phyloP scores from a whole-genome alignment of 2,329 filamentous ascomycete genomes.

The Lasiodiplodia sp. region DNA sequence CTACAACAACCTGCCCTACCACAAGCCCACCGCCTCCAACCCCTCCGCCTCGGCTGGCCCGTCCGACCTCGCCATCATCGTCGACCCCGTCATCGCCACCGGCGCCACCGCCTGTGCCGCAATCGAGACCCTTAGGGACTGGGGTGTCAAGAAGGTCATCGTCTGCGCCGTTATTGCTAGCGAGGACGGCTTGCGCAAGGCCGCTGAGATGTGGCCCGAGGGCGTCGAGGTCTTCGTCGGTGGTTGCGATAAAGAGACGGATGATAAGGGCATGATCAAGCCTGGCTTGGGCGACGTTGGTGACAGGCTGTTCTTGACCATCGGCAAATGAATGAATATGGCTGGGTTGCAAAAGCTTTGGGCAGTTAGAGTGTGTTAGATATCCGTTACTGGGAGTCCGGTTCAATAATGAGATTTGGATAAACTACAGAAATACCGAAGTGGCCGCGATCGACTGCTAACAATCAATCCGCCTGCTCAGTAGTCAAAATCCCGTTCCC shows the following conservation, averaged over 20 bases:
- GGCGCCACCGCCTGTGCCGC: conserved; percentile 89
- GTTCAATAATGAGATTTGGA: conserved; percentile 5
- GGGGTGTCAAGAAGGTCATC: conserved; percentile 85
- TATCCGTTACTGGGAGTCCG: conserved; percentile 15
- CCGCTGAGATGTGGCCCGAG: conserved; percentile 79
- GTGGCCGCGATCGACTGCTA: neutral
- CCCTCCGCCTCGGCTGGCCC: conserved; percentile 50
- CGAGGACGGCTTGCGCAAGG: conserved; percentile 71
- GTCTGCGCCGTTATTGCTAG: conserved; percentile 80
- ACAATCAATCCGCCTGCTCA: neutral
- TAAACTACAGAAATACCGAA: neutral
- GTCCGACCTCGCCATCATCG: conserved; percentile 76
- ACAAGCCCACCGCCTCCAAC: conserved; percentile 56
- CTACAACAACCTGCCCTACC: conserved; percentile 94
- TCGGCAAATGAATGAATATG: conserved; percentile 71
- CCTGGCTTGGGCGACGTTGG: conserved; percentile 91
- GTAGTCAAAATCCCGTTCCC: neutral
- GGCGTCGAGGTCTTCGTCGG: conserved; percentile 83
- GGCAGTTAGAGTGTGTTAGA: conserved; percentile 12
- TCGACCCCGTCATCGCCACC: conserved; percentile 93
- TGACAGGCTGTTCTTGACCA: conserved; percentile 85
- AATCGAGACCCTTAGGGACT: conserved; percentile 87
- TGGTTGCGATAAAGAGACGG: conserved; percentile 76
- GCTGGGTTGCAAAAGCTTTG: neutral
- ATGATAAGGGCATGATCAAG: conserved; percentile 85